These are phyloP conservation scores for Fragilariopsis cylindrus DNA, from an alignment of 108 stramenopile genomes.

Conservation along the genomic window DNA sequence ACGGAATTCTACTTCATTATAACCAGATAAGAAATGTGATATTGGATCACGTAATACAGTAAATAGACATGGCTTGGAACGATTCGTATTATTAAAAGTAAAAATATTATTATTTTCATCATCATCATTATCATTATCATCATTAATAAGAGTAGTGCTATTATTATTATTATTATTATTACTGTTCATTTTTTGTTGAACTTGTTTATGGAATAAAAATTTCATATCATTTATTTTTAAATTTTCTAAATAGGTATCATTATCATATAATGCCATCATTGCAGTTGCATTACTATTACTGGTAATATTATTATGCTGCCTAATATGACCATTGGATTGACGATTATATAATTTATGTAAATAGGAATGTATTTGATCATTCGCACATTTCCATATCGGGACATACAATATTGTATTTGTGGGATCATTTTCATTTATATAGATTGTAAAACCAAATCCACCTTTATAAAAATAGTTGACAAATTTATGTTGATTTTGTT, in stretches of 20 bases:
- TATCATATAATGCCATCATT: not conserved
- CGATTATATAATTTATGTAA: not conserved
- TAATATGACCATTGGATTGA: not conserved
- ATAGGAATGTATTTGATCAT: constrained; percentile 13
- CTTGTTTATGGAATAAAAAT: not conserved
- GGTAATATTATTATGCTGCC: not conserved
- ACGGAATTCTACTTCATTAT: constrained; percentile 46
- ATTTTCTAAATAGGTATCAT: not conserved
- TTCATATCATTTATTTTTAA: not conserved
- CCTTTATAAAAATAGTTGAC: not conserved
- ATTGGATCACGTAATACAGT: constrained; percentile 45
- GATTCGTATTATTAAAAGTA: not conserved
- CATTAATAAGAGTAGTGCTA: too few relatives aligned
- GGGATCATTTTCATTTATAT: constrained; percentile 1
- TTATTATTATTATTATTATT: not conserved
- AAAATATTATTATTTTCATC: not conserved
- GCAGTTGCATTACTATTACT: too few relatives aligned
- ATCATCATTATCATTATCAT: not conserved
- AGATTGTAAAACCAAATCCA: not conserved
- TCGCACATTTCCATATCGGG: constrained; percentile 8
- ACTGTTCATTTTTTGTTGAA: too few relatives aligned
- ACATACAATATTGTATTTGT: not conserved
- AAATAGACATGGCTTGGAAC: constrained; percentile 18
- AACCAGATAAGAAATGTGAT: constrained; percentile 37
- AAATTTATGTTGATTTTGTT: not conserved